These are phyloP conservation scores for Carex arenaria DNA, from an alignment of 202 grass and related monocot genomes.

Conservation along the genomic window DNA sequence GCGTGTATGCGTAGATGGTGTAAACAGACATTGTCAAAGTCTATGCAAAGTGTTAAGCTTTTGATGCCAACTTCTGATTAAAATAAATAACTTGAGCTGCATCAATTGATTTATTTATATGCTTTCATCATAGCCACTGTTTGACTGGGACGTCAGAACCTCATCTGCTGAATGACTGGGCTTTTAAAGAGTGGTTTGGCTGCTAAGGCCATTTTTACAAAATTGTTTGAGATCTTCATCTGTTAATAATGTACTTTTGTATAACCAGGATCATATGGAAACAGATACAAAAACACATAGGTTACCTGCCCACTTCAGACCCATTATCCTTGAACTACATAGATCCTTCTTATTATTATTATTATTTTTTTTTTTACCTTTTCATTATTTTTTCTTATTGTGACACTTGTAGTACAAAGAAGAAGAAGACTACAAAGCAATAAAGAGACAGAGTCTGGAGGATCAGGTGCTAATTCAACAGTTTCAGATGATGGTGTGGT, in stretches of 20 bases:
- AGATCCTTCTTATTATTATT: not conserved
- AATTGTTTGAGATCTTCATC: not conserved
- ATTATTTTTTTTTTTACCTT: not conserved
- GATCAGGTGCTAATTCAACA: slow-evolving; percentile 20
- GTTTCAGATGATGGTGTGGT: slow-evolving; percentile 20
- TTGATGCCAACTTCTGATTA: not conserved
- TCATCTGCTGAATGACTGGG: not conserved
- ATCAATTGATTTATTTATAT: not conserved
- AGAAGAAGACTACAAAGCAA: slow-evolving; percentile 15
- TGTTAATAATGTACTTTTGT: slow-evolving; percentile 43
- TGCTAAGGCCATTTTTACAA: not conserved
- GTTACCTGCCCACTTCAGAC: slow-evolving; percentile 10
- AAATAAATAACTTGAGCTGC: not conserved
- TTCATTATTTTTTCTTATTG: not conserved
- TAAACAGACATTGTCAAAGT: not conserved
- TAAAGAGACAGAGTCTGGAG: not conserved
- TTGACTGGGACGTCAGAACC: not conserved
- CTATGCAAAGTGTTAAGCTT: not conserved
- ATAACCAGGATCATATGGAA: slow-evolving; percentile 32
- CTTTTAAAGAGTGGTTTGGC: not conserved
- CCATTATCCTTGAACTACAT: not conserved
- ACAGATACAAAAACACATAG: slow-evolving; percentile 52
- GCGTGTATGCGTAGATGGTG: not conserved
- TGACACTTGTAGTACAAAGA: slow-evolving; percentile 1
- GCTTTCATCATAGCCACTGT: not conserved